Conservation (phyloP, 257 asterid species). For the Ballota nigra region DNA sequence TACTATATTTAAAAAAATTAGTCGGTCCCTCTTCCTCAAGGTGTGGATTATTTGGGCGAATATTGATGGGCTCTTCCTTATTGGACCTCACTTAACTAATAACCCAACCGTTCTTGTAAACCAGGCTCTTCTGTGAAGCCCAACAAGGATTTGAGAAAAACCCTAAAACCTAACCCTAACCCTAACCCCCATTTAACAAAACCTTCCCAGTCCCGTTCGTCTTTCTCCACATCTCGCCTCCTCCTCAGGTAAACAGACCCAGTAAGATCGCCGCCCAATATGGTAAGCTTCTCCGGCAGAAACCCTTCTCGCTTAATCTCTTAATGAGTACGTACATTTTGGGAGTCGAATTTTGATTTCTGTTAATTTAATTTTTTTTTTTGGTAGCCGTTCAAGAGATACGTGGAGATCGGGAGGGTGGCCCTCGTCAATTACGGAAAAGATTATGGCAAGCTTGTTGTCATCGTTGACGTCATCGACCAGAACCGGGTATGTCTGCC, state of each 20-base stretch:
- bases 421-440: conserved; percentile 85
- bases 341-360: too few relatives aligned
- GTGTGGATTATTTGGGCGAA: not conserved
- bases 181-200: conserved; percentile 21
- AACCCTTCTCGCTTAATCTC: not conserved
- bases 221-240: not conserved
- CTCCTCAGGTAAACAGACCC: conserved; percentile 7
- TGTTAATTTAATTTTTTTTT: not conserved
- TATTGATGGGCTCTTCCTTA: not conserved
- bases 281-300: conserved; percentile 19
- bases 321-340: too few relatives aligned
- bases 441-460: conserved; percentile 87
- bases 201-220: not conserved
- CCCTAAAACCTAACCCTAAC: conserved; percentile 28
- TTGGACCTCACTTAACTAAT: not conserved
- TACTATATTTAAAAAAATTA: too few relatives aligned
- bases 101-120: not conserved
- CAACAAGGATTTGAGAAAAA: conserved; percentile 8
- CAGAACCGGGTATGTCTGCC: conserved; percentile 62
- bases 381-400: conserved; percentile 89
- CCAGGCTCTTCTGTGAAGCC: conserved; percentile 1
- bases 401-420: conserved; percentile 91
- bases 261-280: conserved; percentile 14
- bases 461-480: conserved; percentile 85
- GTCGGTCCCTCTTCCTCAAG: too few relatives aligned